phyloP scores from a whole-genome alignment of 2,329 filamentous ascomycete genomes.

The Herpotrichia juniperi region DNA sequence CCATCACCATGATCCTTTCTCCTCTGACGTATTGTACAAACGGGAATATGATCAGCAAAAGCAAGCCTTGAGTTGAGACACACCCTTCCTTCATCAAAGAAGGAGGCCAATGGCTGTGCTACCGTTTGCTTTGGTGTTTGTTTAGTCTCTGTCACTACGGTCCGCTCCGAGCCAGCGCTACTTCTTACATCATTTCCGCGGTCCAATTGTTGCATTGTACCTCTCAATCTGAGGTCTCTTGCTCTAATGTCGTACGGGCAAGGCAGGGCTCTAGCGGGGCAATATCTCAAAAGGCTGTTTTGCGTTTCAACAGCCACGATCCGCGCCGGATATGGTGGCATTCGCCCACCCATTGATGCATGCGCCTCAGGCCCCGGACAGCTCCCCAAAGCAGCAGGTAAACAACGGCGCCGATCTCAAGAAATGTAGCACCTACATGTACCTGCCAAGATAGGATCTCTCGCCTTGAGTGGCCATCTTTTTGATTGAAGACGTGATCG shows the following conservation, averaged over 20 bases:
- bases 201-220: slow-evolving; percentile 13
- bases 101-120: slow-evolving; percentile 1
- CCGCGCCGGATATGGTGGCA: slow-evolving; percentile 13
- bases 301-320: slow-evolving; percentile 13
- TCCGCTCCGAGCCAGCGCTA: slow-evolving; percentile 6
- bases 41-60: background rate
- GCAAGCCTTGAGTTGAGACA: background rate
- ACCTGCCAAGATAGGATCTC: slow-evolving; percentile 39
- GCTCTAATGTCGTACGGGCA: background rate
- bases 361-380: slow-evolving; percentile 16
- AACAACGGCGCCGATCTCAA: background rate
- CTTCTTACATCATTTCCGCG: slow-evolving; percentile 8
- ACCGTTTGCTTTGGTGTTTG: background rate
- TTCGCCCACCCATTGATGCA: too few species aligned
- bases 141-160: slow-evolving; percentile 3
- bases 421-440: slow-evolving; percentile 18
- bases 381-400: slow-evolving; percentile 36
- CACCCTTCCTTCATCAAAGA: slow-evolving; percentile 3
- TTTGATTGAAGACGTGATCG: slow-evolving; percentile 33
- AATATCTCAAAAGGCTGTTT: slow-evolving; percentile 2
- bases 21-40: background rate
- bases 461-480: slow-evolving; percentile 25
- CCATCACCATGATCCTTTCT: slow-evolving; percentile 15
- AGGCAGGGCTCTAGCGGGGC: slow-evolving; percentile 5
- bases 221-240: slow-evolving; percentile 1